These are phyloP conservation scores for Tuber magnatum DNA, from an alignment of 495 filamentous ascomycete species.

Conservation along the genomic window DNA sequence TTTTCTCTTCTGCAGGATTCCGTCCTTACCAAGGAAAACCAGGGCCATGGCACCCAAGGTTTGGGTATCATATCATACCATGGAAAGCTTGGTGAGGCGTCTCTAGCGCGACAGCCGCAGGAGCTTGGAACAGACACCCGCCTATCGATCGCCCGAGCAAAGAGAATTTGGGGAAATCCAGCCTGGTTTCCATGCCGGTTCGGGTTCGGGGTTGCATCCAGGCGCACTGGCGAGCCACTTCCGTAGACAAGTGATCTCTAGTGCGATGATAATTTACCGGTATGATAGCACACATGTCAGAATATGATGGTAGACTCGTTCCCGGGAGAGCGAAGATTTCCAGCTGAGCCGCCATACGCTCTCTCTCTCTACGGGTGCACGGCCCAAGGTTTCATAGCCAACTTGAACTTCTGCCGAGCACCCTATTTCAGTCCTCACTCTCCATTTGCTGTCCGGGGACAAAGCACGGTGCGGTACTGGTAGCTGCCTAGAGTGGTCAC, in stretches of 20 bases:
- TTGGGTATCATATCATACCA: background rate
- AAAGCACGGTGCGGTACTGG: background rate
- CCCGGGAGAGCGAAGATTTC: background rate
- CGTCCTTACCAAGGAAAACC: background rate
- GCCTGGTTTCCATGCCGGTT: background rate
- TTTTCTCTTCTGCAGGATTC: background rate
- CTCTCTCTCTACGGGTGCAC: no score
- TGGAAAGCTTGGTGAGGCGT: background rate
- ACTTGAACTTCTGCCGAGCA: conserved; percentile 6
- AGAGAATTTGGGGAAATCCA: background rate
- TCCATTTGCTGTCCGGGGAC: background rate
- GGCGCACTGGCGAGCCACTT: background rate
- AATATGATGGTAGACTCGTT: background rate
- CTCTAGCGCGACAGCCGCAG: background rate
- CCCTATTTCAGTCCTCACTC: background rate
- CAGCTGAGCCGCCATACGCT: background rate
- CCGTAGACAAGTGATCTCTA: background rate
- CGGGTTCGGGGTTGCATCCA: background rate
- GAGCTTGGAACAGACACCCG: background rate
- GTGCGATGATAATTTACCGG: no score
- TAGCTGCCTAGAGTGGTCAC: background rate
- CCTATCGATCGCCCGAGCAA: background rate
- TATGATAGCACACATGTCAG: background rate
- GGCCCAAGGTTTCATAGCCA: conserved; percentile 14
- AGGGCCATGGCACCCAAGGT: background rate